phyloP scores from a whole-genome alignment of 345 rosid species.

The Camelina hispida region DNA sequence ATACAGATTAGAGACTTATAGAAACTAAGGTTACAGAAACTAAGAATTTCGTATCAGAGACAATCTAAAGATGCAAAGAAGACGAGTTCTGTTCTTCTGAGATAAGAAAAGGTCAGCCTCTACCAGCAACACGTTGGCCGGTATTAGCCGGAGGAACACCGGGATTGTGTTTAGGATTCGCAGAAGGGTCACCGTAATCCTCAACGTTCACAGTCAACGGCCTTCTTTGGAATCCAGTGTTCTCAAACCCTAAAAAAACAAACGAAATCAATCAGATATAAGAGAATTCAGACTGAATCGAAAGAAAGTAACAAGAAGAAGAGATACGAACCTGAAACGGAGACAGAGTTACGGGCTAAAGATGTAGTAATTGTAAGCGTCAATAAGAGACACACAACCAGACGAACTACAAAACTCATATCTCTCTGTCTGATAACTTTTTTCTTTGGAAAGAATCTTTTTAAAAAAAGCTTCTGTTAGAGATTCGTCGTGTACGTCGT shows the following conservation, averaged over 20 bases:
- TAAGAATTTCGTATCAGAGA: not conserved
- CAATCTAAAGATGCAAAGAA: constrained; percentile 1
- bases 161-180: constrained; percentile 46
- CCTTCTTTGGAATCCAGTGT: constrained; percentile 21
- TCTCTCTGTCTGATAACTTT: constrained; percentile 1
- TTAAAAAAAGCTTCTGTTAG: not conserved
- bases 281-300: not conserved
- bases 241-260: constrained; percentile 27
- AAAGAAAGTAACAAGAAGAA: not conserved
- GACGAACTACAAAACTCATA: constrained; percentile 38
- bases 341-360: constrained; percentile 29
- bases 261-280: constrained; percentile 3
- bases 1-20: constrained; percentile 16
- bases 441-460: not conserved
- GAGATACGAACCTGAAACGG: constrained; percentile 41
- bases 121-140: constrained; percentile 20
- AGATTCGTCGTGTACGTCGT: not conserved
- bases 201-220: constrained; percentile 32
- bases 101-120: constrained; percentile 26
- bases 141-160: constrained; percentile 39
- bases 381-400: constrained; percentile 32
- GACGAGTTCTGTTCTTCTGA: not conserved
- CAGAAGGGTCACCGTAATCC: constrained; percentile 45
- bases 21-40: constrained; percentile 6
- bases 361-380: constrained; percentile 29